Conservation (phyloP, 345 rosid genomes). For the Raphanus raphanistrum region DNA sequence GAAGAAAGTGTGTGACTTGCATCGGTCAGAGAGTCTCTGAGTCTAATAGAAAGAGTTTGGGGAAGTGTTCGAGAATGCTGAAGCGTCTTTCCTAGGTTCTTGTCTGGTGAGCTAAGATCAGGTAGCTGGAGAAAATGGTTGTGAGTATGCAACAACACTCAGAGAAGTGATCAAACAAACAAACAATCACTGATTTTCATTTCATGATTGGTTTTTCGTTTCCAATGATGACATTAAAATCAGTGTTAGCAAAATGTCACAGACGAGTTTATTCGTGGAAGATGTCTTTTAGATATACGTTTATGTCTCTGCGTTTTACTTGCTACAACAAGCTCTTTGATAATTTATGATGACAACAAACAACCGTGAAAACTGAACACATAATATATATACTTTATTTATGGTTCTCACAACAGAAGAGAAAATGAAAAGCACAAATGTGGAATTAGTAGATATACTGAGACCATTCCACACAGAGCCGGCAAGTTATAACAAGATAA, state of each 20-base stretch:
- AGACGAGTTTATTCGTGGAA: neutral
- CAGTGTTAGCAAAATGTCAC: conserved; percentile 6
- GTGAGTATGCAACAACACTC: conserved; percentile 32
- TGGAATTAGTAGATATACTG: conserved; percentile 19
- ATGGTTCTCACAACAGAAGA: conserved; percentile 18
- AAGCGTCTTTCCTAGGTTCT: too few species aligned
- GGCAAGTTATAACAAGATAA: too few species aligned
- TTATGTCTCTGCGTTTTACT: conserved; percentile 9
- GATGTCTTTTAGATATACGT: neutral
- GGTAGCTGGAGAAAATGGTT: conserved; percentile 86
- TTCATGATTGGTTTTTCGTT: conserved; percentile 31
- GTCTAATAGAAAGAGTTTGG: too few species aligned
- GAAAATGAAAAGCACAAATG: conserved; percentile 5
- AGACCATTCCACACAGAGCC: conserved; percentile 19
- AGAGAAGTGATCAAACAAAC: conserved; percentile 5
- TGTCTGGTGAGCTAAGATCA: too few species aligned
- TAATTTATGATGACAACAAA: neutral
- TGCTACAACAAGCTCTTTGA: neutral
- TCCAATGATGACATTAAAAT: conserved; percentile 38
- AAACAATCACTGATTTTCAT: conserved; percentile 31
- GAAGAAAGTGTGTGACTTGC: too few species aligned
- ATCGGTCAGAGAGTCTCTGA: too few species aligned
- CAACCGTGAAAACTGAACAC: too few species aligned
- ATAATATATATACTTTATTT: conserved; percentile 10
- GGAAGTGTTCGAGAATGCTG: too few species aligned